Percentiles rank a stretch among this genome's conserved stretches.
Evolutionary conservation across 345 rosid species (phyloP).

Genomic region (Euphorbia lathyris): DNA sequence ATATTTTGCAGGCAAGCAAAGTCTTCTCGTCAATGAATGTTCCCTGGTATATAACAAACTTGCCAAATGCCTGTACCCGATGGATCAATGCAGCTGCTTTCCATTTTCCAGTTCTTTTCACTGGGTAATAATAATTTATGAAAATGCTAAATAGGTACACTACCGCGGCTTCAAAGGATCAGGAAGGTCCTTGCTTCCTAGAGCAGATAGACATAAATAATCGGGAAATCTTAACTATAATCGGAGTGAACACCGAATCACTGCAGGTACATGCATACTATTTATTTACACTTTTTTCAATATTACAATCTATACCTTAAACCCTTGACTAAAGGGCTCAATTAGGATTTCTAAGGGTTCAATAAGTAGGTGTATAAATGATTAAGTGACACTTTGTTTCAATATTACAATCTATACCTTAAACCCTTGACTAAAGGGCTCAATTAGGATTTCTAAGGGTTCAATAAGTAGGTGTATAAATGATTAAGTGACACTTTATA

Average conservation of each 20-base stretch:
- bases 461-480: too few species aligned
- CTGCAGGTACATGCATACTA: constrained; percentile 29
- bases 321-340: too few species aligned
- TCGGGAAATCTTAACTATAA: constrained; percentile 46
- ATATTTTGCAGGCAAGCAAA: constrained; percentile 55
- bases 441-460: too few species aligned
- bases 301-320: too few species aligned
- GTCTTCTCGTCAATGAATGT: constrained; percentile 36
- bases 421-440: too few species aligned
- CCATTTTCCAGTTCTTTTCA: constrained; percentile 5
- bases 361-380: too few species aligned
- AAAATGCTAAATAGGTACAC: constrained; percentile 48
- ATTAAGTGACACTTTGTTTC: too few species aligned
- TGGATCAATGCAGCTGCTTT: constrained; percentile 1
- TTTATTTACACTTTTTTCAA: neutral
- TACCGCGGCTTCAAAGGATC: constrained; percentile 36
- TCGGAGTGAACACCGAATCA: constrained; percentile 42
- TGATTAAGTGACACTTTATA: too few species aligned
- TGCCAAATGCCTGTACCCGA: neutral
- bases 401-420: too few species aligned
- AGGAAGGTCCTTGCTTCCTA: constrained; percentile 31
- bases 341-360: too few species aligned
- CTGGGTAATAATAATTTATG: constrained; percentile 21
- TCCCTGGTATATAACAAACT: constrained; percentile 55
- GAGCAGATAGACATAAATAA: constrained; percentile 39